These are phyloP conservation scores for Teratosphaeriaceae sp. DNA, from an alignment of 2,329 filamentous ascomycete species.

Conservation along the genomic window DNA sequence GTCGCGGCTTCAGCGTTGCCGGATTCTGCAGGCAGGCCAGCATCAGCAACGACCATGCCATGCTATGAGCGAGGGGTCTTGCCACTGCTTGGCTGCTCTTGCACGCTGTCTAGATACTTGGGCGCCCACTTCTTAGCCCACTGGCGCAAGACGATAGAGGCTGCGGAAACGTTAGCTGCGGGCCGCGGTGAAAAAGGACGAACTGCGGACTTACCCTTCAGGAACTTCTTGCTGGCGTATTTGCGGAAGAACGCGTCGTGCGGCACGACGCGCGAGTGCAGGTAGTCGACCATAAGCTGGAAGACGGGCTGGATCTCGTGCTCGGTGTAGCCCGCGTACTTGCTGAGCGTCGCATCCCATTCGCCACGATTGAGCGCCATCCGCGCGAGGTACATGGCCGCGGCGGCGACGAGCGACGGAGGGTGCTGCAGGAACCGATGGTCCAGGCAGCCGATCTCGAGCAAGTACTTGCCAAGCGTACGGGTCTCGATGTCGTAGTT, in stretches of 20 bases:
- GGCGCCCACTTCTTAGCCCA: conserved; percentile 66
- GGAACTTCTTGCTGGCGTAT: conserved; percentile 98
- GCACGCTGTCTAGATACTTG: conserved; percentile 26
- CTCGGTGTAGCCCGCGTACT: conserved; percentile 91
- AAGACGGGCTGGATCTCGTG: conserved; percentile 90
- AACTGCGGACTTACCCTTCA: conserved; percentile 67
- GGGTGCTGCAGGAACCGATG: conserved; percentile 87
- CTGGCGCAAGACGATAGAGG: conserved; percentile 81
- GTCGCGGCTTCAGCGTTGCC: neutral
- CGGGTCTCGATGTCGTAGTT: conserved; percentile 98
- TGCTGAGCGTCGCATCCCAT: conserved; percentile 83
- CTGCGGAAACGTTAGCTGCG: conserved; percentile 39
- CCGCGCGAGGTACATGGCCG: conserved; percentile 90
- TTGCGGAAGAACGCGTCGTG: conserved; percentile 99
- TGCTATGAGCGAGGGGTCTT: conserved; percentile 26
- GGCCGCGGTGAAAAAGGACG: conserved; percentile 1
- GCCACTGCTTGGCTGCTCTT: conserved; percentile 21
- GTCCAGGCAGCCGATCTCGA: conserved; percentile 94
- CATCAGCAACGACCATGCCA: conserved; percentile 3
- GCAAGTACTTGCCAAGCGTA: conserved; percentile 93
- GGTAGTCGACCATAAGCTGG: conserved; percentile 92
- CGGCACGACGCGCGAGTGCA: conserved; percentile 77
- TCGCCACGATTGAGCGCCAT: conserved; percentile 83
- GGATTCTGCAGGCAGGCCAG: neutral
- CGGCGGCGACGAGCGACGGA: conserved; percentile 84